These are phyloP conservation scores for Cyamopsis tetragonoloba DNA, from an alignment of 306 rosid genomes.

Conservation along the genomic window DNA sequence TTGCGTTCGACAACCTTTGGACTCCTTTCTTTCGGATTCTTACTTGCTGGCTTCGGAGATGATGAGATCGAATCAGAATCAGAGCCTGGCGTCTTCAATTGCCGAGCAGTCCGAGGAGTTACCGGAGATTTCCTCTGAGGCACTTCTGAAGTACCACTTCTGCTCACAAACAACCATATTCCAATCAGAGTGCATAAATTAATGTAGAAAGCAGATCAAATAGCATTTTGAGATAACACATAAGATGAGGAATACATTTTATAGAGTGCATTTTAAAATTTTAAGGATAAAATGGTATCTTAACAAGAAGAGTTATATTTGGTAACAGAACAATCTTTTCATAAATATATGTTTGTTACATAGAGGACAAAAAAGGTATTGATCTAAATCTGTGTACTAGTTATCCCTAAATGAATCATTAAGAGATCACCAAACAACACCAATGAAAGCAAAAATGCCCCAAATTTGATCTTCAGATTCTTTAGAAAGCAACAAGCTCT, in stretches of 20 bases:
- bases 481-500: background rate
- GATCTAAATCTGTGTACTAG: background rate
- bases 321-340: background rate
- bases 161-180: conserved; percentile 32
- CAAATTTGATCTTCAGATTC: background rate
- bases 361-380: background rate
- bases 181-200: conserved; percentile 10
- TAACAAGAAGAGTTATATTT: background rate
- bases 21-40: conserved; percentile 58
- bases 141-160: conserved; percentile 54
- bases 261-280: background rate
- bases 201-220: conserved; percentile 5
- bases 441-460: conserved; percentile 1
- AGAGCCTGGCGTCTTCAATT: conserved; percentile 44
- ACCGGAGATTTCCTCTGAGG: conserved; percentile 61
- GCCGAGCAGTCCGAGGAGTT: conserved; percentile 51
- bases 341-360: background rate
- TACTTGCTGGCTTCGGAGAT: conserved; percentile 42
- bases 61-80: conserved; percentile 42
- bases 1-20: conserved; percentile 56
- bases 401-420: background rate
- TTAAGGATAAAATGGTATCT: background rate
- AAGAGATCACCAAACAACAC: background rate
- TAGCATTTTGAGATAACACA: background rate
- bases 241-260: background rate